Base-by-base conservation (phyloP, 305 asterid species). In the Fraxinus sp. region DNA sequence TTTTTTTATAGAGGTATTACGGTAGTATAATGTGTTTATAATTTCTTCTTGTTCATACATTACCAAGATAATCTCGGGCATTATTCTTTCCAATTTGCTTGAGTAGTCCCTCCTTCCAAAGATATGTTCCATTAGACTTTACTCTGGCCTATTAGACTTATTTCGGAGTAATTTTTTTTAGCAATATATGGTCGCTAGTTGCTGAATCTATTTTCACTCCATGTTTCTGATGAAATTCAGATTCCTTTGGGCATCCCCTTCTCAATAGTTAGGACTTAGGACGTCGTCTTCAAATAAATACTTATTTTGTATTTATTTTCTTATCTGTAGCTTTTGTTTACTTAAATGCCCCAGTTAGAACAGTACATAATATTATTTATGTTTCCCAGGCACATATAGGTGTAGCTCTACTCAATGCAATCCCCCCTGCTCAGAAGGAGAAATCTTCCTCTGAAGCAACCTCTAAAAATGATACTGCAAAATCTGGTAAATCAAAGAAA, bases 341-440 rank as follows among this genome's bases (percentile, higher is more conserved):
- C 72, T 36, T 13, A 24, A 64, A 64, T 20, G 33, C 33, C 72
- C 72, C 72, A 20, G 72, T 24, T 24, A 8, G 72, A 22, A 62
- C 30, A 22, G 33, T 62, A 62, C 72, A 62, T 64, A 64, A 64
- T 64, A 24, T 78, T 24, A 35, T 33, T 37, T 41, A 49, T 82
- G 80, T 81, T 82, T 83, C 78, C 35, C 89, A 93, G 99, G 99
- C 99, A 55, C 94, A 96, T 55, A 95, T 94, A 39, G 99, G 99
- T 41, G 95, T 96, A 74, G 98, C 99, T 89, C 90, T 96, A 33
- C 93, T 96, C 77, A 96, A 96, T 81, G 98, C 99, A 81, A 86
- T 93, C n/a, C 90, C 98, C 70, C 97, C 97, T 2, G 81, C 91
- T 62, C 84, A 87, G 75, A 85, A 64, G 5, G 90, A 85, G 33